phyloP scores from a whole-genome alignment of 352 stramenopile species.

The Phytophthora pini region DNA sequence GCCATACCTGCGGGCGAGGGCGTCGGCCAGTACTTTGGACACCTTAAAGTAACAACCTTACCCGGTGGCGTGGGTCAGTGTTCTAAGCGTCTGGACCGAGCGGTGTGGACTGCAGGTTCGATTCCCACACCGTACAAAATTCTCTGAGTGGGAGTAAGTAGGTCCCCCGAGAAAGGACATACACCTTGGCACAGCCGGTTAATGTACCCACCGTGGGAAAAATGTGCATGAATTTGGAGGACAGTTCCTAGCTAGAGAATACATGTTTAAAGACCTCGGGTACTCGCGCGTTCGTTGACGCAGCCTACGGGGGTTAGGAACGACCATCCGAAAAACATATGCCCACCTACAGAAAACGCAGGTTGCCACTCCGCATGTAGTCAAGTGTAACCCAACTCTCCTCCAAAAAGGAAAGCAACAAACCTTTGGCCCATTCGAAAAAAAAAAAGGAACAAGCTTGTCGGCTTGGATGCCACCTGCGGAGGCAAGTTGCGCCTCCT shows the following conservation, averaged over 20 bases:
- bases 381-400: too few species aligned
- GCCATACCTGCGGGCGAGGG: too few species aligned
- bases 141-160: background rate
- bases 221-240: background rate
- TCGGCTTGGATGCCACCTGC: too few species aligned
- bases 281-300: background rate
- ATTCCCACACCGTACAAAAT: conserved; percentile 1
- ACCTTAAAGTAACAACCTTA: too few species aligned
- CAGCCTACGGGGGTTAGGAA: background rate
- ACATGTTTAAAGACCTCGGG: background rate
- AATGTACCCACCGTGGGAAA: background rate
- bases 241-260: background rate
- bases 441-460: too few species aligned
- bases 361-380: background rate
- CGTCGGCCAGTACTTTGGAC: too few species aligned
- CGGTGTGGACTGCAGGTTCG: conserved; percentile 1
- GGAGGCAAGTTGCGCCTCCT: too few species aligned
- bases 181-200: background rate
- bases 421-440: too few species aligned
- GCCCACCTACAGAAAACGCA: background rate
- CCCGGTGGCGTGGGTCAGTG: conserved; percentile 1
- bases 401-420: too few species aligned
- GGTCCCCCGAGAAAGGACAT: background rate
- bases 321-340: background rate
- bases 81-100: background rate